phyloP scores from a whole-genome alignment of 768 basidiomycete genomes.

The Lentinula guzmanii region DNA sequence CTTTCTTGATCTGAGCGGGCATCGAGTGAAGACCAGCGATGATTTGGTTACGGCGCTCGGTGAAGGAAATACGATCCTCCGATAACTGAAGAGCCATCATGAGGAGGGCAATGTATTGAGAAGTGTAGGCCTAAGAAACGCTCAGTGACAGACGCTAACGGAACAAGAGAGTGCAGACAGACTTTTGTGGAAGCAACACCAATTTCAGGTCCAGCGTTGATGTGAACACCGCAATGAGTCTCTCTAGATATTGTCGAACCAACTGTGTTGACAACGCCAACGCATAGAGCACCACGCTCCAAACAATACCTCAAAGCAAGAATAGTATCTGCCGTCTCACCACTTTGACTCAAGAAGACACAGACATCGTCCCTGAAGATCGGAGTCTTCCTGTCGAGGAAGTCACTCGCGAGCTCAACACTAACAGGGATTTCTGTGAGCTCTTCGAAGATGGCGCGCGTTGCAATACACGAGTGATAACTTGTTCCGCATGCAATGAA shows the following conservation, averaged over 20 bases:
- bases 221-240: constrained; percentile 98
- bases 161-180: constrained; percentile 9
- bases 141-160: not conserved
- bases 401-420: constrained; percentile 96
- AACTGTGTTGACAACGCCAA: constrained; percentile 98
- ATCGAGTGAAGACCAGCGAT: constrained; percentile 91
- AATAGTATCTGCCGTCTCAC: constrained; percentile 98
- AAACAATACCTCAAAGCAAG: constrained; percentile 93
- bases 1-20: constrained; percentile 81
- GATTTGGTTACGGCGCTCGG: constrained; percentile 85
- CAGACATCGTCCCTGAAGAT: constrained; percentile 99
- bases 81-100: constrained; percentile 99
- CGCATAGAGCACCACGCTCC: constrained; percentile 92
- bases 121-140: constrained; percentile 79
- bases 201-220: constrained; percentile 98
- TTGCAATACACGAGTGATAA: constrained; percentile 96
- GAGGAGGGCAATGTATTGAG: constrained; percentile 95
- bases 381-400: constrained; percentile 97
- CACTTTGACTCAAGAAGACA: constrained; percentile 94
- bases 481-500: constrained; percentile 99
- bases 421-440: constrained; percentile 97
- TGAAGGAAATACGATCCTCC: constrained; percentile 94
- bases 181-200: constrained; percentile 99
- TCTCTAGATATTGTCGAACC: constrained; percentile 97
- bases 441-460: constrained; percentile 97